phyloP scores from a whole-genome alignment of 441 rosid genomes.

The Jatropha multifida region DNA sequence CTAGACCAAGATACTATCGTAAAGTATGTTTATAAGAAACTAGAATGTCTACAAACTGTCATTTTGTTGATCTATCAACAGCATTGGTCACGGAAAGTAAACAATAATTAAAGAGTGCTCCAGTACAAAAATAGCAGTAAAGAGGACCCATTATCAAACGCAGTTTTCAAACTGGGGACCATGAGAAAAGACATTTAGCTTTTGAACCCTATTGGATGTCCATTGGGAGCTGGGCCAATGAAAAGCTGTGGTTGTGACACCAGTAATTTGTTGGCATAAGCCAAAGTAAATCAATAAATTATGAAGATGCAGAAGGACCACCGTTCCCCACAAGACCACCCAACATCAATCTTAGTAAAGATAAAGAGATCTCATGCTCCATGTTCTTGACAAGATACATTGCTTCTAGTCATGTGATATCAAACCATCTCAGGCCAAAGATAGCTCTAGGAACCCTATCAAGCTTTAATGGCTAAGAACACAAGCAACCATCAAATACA shows the following conservation, averaged over 20 bases:
- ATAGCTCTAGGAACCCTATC: slow-evolving; percentile 27
- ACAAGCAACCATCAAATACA: slow-evolving; percentile 28
- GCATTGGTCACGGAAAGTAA: slow-evolving; percentile 24
- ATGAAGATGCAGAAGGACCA: slow-evolving; percentile 36
- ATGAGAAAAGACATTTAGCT: slow-evolving; percentile 21
- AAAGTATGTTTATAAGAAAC: not conserved
- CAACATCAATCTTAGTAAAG: slow-evolving; percentile 33
- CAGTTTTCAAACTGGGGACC: slow-evolving; percentile 32
- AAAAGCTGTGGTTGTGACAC: slow-evolving; percentile 30
- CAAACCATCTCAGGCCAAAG: slow-evolving; percentile 39
- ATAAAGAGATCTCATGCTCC: slow-evolving; percentile 36
- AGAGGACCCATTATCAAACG: slow-evolving; percentile 19
- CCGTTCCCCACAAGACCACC: slow-evolving; percentile 29
- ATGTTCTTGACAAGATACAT: slow-evolving; percentile 39
- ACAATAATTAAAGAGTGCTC: slow-evolving; percentile 27
- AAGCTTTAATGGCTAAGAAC: slow-evolving; percentile 33
- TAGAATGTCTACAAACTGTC: not conserved
- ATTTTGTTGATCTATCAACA: slow-evolving; percentile 6
- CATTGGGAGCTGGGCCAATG: slow-evolving; percentile 22
- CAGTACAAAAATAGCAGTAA: slow-evolving; percentile 17
- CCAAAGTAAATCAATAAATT: slow-evolving; percentile 25
- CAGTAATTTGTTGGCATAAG: slow-evolving; percentile 32
- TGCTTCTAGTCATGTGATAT: slow-evolving; percentile 44
- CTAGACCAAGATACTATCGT: slow-evolving; percentile 9
- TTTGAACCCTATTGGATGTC: slow-evolving; percentile 28